Evolutionary conservation across 2,329 filamentous ascomycete genomes (phyloP).

Genomic region (Pseudogymnoascus sp.): DNA sequence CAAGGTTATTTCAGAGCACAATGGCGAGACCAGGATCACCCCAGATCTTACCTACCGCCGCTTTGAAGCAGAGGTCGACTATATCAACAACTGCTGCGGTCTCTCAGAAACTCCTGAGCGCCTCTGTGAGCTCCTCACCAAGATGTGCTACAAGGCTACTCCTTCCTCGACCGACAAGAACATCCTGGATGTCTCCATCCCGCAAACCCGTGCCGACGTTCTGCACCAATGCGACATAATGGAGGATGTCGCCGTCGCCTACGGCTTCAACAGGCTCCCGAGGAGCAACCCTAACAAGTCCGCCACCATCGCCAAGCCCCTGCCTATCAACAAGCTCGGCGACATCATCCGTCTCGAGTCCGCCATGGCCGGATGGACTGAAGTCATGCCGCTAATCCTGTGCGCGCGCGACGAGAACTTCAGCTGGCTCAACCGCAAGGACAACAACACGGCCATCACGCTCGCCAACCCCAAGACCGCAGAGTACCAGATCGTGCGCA

Average conservation of each 20-base stretch:
- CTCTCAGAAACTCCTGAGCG: constrained; percentile 64
- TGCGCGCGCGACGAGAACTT: constrained; percentile 99
- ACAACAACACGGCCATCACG: constrained; percentile 77
- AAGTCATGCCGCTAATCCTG: constrained; percentile 91
- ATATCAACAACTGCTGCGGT: constrained; percentile 89
- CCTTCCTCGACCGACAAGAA: constrained; percentile 63
- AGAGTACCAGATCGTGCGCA: constrained; percentile 90
- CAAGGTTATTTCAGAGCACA: constrained; percentile 86
- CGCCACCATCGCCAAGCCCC: constrained; percentile 75
- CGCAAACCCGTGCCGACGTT: constrained; percentile 85
- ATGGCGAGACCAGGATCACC: constrained; percentile 70
- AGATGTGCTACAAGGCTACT: constrained; percentile 80
- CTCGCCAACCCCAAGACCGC: constrained; percentile 88
- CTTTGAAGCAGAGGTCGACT: constrained; percentile 78
- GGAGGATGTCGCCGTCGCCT: constrained; percentile 95
- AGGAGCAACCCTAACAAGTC: constrained; percentile 79
- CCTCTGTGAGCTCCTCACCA: constrained; percentile 71
- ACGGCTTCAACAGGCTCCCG: constrained; percentile 94
- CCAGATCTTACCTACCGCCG: constrained; percentile 71
- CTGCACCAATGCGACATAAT: constrained; percentile 97
- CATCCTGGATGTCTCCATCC: constrained; percentile 73
- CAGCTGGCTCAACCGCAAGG: constrained; percentile 81
- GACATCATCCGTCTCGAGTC: constrained; percentile 86
- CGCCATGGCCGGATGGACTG: constrained; percentile 91
- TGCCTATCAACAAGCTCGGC: constrained; percentile 86